Evolutionary conservation across 2,329 filamentous ascomycete species (phyloP).

Genomic region (Furcasterigmium sp.): DNA sequence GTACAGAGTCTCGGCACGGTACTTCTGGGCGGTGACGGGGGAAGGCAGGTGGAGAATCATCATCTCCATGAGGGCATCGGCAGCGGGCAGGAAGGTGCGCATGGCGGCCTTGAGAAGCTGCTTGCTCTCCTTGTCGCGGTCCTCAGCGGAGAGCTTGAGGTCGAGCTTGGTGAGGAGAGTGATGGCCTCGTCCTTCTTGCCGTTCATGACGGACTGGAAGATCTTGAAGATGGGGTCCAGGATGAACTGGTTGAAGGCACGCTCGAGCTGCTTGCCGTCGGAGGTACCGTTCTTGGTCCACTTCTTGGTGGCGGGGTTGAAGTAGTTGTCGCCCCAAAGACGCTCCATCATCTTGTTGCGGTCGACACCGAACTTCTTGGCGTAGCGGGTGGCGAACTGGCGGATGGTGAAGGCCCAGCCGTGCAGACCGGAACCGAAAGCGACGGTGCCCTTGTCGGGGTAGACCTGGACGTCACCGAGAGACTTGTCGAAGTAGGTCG

Average conservation of each 20-base stretch:
- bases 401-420: conserved; percentile 99
- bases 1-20: conserved; percentile 98
- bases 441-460: conserved; percentile 94
- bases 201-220: conserved; percentile 94
- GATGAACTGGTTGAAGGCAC: conserved; percentile 99
- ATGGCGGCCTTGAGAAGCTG: conserved; percentile 96
- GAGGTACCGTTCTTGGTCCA: conserved; percentile 85
- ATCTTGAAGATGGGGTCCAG: conserved; percentile 99
- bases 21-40: conserved; percentile 90
- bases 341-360: conserved; percentile 99
- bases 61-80: conserved; percentile 98
- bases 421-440: conserved; percentile 99
- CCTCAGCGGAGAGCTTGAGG: conserved; percentile 82
- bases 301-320: conserved; percentile 99
- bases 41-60: conserved; percentile 99
- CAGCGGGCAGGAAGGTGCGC: conserved; percentile 97
- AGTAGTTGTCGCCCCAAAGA: conserved; percentile 99
- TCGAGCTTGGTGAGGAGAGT: conserved; percentile 86
- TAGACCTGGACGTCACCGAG: conserved; percentile 99
- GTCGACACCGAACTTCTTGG: conserved; percentile 99
- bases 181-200: conserved; percentile 89
- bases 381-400: conserved; percentile 92
- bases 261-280: conserved; percentile 87
- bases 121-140: conserved; percentile 96
- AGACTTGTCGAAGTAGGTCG: conserved; percentile 95